Base-by-base conservation (phyloP, 2,329 filamentous ascomycete genomes). In the Tolypocladium capitatum region DNA sequence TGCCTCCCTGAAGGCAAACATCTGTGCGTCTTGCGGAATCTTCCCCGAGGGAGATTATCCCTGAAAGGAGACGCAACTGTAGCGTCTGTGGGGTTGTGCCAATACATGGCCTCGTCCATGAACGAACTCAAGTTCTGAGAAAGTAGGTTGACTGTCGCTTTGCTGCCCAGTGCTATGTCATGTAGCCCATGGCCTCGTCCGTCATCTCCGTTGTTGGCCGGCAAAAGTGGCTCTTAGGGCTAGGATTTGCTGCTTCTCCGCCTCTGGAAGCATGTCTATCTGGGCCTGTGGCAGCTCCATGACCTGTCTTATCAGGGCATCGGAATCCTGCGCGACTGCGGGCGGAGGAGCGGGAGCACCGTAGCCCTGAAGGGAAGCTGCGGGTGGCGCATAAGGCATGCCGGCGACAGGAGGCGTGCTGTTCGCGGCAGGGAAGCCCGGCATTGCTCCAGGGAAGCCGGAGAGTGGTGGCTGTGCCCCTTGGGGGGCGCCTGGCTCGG, bases 241-340 rank as follows among this genome's bases (percentile, higher is more conserved):
- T 69, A 95, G 76, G 48, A 97, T 83, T 64, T 96, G 88, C 51
- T 78, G 77, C 47, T 84, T 75, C 59, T 92, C 83, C 20, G 78
- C 76, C 34, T 87, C 84, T 6, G 84, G 81, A 44, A 96, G 70
- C 59, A 80, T 77, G 61, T 91, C 84, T 56, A 97, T 89, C 48
- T 86, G 80, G 49, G 86, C 76, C 58, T 86, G 84, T 2, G 88
- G 79, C 69, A 96, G 80, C 47, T 76, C 78, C 70, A 96, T 73
- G 43, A 96, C 84, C 57, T 89, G 85, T 53, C 84, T 78, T 63
- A 95, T 81, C 47, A 95, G 74, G 40, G 82, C 80, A 43, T 86
- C 81, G 38, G 85, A 78, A 50, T 84, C 79, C 38, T 75, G 71
- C 2, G 62, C 60, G 9, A 63, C 57, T 0, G 62, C 56, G 1